Percentiles rank a stretch among this genome's conserved stretches.
phyloP scores from a whole-genome alignment of 495 filamentous ascomycete genomes.

The Annulohypoxylon stygium region DNA sequence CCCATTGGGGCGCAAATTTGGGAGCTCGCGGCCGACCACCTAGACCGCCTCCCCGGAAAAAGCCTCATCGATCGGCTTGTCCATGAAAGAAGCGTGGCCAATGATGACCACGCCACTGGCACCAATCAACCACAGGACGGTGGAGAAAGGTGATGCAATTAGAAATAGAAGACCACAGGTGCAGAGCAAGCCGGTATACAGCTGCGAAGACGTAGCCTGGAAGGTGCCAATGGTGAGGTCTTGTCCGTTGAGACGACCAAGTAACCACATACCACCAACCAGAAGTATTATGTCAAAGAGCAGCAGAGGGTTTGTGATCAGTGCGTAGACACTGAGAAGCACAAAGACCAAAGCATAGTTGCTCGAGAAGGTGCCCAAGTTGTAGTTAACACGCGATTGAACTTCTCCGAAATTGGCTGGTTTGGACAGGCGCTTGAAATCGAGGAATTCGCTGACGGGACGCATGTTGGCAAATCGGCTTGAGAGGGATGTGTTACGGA shows the following conservation, averaged over 20 bases:
- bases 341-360: constrained; percentile 95
- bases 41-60: constrained; percentile 99
- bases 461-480: constrained; percentile 92
- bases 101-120: constrained; percentile 91
- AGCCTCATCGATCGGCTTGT: constrained; percentile 99
- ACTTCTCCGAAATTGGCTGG: constrained; percentile 90
- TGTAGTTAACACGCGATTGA: constrained; percentile 97
- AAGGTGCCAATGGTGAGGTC: constrained; percentile 88
- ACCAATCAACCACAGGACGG: constrained; percentile 93
- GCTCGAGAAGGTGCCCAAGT: constrained; percentile 95
- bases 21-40: constrained; percentile 99
- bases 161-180: constrained; percentile 86
- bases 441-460: constrained; percentile 92
- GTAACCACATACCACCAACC: constrained; percentile 85
- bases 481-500: constrained; percentile 80
- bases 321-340: constrained; percentile 94
- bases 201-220: constrained; percentile 88
- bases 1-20: constrained; percentile 93
- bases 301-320: constrained; percentile 84
- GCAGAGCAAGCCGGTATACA: constrained; percentile 89
- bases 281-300: constrained; percentile 94
- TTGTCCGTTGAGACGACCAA: constrained; percentile 85
- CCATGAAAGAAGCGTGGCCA: constrained; percentile 95
- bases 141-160: constrained; percentile 82
- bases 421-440: constrained; percentile 94